phyloP scores from a whole-genome alignment of 768 basidiomycete genomes.

The Filobasidium floriforme region DNA sequence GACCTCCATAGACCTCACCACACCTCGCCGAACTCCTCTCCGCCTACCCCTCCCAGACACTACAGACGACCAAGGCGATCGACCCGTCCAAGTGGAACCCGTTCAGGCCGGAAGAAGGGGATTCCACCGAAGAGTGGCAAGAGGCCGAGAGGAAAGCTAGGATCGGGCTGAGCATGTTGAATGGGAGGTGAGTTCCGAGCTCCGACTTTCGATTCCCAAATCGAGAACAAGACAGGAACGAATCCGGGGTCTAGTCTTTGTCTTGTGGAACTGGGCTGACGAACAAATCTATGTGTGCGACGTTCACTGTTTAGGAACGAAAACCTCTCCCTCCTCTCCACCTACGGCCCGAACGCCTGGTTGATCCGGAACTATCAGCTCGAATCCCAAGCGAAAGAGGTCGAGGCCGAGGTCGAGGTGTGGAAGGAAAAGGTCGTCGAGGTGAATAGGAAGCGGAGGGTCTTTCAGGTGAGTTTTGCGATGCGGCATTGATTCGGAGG shows the following conservation, averaged over 20 bases:
- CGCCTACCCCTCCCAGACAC: constrained; percentile 22
- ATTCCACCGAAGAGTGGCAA: constrained; percentile 30
- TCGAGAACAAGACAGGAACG: no score
- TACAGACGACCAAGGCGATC: constrained; percentile 32
- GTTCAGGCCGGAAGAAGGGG: constrained; percentile 21
- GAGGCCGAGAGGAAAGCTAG: constrained; percentile 34
- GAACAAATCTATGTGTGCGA: not conserved
- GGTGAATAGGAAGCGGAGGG: constrained; percentile 81
- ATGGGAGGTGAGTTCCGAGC: constrained; percentile 30
- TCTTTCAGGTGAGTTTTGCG: constrained; percentile 63
- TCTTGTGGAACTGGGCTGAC: not conserved
- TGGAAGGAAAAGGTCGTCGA: constrained; percentile 66
- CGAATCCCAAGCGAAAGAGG: constrained; percentile 68
- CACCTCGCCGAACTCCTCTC: constrained; percentile 30
- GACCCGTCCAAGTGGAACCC: constrained; percentile 36
- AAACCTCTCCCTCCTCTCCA: constrained; percentile 72
- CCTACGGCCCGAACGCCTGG: constrained; percentile 86
- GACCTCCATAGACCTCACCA: constrained; percentile 41
- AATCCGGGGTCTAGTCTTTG: no score
- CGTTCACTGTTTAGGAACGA: constrained; percentile 54
- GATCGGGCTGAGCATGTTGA: constrained; percentile 41
- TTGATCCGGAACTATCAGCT: constrained; percentile 81
- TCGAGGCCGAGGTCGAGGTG: constrained; percentile 43
- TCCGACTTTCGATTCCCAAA: not conserved
- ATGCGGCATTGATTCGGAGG: no score